Base-by-base conservation (phyloP, 768 basidiomycete genomes). In the Rhodotorula graminis region DNA sequence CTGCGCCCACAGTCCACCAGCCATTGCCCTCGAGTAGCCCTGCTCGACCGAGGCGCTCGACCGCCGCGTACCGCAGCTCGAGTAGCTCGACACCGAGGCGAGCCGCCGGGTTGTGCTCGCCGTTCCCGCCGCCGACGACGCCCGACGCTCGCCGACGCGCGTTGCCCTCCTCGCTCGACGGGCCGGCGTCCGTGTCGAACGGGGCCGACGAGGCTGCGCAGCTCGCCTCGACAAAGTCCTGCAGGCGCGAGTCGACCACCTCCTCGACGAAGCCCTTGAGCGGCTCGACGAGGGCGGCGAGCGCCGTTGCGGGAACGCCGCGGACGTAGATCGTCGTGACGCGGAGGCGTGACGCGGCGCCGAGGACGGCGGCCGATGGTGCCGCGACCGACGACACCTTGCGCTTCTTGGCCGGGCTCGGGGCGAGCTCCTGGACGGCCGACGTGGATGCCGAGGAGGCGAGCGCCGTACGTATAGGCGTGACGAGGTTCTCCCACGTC, bases 321-420 rank as follows among this genome's bases (percentile, higher is more conserved):
- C 57, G 2, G 4, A 72, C 40, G 47, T 67, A 67, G 15, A 69
- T 19, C 10, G 64, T n/a, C 19, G 63, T 50, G 10, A 75, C 7
- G 25, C 74, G 55, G 1, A 64, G 31, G n/a, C 65, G 61, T 2
- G 64, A 50, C 1, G 64, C 64, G 16, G 70, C 62, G 9, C 59
- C 9, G 18, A 60, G 44, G 11, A 15, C 0, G 11, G 6, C 27
- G 21, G n/a, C 2, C 11, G 49, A 0, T 0, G 50, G 3, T 0
- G 53, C 7, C 25, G 62, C 5, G 1, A 37, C 0, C 10, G 58
- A 18, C 10, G 70, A 69, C 11, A 67, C 58, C 47, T 69, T 69
- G 14, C 74, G 70, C 55, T 72, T 71, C 74, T 72, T 75, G 10
- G 71, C 33, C 14, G 71, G 71, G n/a, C 64, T 63, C 9, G 64